Evolutionary conservation across 202 grass and related monocot genomes (phyloP).

Genomic region (Schoenoplectus triqueter): DNA sequence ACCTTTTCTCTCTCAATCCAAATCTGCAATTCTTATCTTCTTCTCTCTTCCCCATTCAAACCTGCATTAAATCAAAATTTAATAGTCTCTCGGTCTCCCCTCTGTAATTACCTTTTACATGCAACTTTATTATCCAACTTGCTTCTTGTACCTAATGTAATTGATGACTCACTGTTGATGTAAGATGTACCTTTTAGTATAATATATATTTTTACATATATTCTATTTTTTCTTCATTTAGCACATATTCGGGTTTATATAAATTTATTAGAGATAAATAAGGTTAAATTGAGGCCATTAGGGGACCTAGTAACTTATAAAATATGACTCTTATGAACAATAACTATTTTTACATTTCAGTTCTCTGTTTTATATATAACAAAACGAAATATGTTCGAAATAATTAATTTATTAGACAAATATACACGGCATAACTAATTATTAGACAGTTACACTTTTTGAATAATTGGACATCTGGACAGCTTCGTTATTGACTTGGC

Average conservation of each 20-base stretch:
- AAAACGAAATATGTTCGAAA: too few relatives aligned
- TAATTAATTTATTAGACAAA: neutral
- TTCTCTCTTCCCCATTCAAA: neutral
- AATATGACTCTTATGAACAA: too few relatives aligned
- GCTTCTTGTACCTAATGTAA: neutral
- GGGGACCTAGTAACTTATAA: too few relatives aligned
- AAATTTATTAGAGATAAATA: too few relatives aligned
- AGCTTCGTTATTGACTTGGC: too few relatives aligned
- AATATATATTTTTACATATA: too few relatives aligned
- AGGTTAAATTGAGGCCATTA: too few relatives aligned
- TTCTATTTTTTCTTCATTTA: neutral
- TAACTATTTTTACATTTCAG: too few relatives aligned
- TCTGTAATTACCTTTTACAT: neutral
- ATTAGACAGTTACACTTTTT: neutral
- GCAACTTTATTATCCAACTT: neutral
- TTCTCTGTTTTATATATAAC: too few relatives aligned
- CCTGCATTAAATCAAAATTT: slow-evolving; percentile 1
- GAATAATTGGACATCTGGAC: neutral
- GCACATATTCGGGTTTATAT: too few relatives aligned
- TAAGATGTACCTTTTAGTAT: too few relatives aligned
- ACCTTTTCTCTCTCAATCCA: slow-evolving; percentile 55
- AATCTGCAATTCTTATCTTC: neutral
- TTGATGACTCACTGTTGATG: neutral
- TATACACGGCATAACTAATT: too few relatives aligned
- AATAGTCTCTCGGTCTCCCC: neutral